phyloP scores from a whole-genome alignment of 148 eudicot genomes.

The Drosera capensis region DNA sequence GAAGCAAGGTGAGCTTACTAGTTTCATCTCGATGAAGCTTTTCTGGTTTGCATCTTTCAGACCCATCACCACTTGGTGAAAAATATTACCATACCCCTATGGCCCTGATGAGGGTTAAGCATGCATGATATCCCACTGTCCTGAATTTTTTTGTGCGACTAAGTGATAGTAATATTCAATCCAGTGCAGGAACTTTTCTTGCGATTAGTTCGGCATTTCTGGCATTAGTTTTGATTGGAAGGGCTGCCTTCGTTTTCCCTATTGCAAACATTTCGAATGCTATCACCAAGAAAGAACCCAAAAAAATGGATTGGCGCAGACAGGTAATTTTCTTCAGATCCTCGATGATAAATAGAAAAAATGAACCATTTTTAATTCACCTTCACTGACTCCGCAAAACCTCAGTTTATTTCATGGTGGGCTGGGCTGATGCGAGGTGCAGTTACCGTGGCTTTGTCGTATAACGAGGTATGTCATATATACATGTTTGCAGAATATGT shows the following conservation, averaged over 20 bases:
- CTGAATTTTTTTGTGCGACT: too few species aligned
- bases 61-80: background rate
- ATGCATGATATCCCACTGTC: too few species aligned
- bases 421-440: slow-evolving; percentile 90
- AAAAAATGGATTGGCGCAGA: background rate
- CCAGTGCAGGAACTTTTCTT: slow-evolving; percentile 51
- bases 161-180: background rate
- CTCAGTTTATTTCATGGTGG: slow-evolving; percentile 81
- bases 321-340: background rate
- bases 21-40: background rate
- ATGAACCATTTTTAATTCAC: background rate
- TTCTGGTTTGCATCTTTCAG: background rate
- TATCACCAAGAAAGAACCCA: slow-evolving; percentile 30
- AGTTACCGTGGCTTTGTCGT: slow-evolving; percentile 78
- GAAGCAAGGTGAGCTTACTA: slow-evolving; percentile 21
- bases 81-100: too few species aligned
- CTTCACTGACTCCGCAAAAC: too few species aligned
- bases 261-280: slow-evolving; percentile 59
- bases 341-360: too few species aligned
- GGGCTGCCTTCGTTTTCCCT: slow-evolving; percentile 83
- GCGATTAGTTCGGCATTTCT: slow-evolving; percentile 46
- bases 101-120: too few species aligned
- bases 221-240: slow-evolving; percentile 51
- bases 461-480: slow-evolving; percentile 36
- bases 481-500: background rate